Conservation (phyloP, 2,329 filamentous ascomycete species). For the Bipolaris oryzae region DNA sequence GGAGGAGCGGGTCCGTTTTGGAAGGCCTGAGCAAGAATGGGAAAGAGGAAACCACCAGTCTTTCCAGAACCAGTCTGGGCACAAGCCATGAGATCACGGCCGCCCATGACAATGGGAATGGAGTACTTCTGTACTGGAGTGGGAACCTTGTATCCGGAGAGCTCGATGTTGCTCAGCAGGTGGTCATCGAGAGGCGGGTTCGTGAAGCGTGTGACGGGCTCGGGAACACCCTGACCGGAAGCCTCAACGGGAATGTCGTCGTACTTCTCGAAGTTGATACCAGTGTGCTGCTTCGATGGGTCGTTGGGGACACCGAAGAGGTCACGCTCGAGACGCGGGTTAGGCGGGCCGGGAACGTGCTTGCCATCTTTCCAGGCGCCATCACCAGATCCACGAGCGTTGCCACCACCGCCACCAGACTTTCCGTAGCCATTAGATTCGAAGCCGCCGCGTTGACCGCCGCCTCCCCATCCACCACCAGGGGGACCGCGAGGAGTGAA, state of each 20-base stretch:
- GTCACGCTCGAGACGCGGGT: constrained; percentile 90
- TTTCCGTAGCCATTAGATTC: constrained; percentile 69
- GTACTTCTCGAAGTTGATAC: constrained; percentile 99
- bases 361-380: constrained; percentile 97
- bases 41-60: constrained; percentile 99
- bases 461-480: constrained; percentile 50
- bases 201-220: constrained; percentile 86
- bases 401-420: constrained; percentile 56
- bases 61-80: constrained; percentile 99
- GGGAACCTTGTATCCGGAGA: constrained; percentile 92
- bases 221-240: constrained; percentile 89
- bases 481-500: constrained; percentile 58
- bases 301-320: constrained; percentile 92
- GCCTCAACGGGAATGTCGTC: constrained; percentile 99
- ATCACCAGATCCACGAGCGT: constrained; percentile 84
- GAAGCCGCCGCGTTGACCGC: constrained; percentile 55
- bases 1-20: constrained; percentile 78
- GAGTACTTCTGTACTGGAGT: constrained; percentile 99
- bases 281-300: constrained; percentile 91
- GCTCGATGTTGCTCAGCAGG: constrained; percentile 87
- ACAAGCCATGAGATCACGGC: constrained; percentile 98
- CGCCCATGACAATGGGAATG: constrained; percentile 97
- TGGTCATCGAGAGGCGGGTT: constrained; percentile 96
- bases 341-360: constrained; percentile 87
- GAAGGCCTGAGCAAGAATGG: constrained; percentile 97